A percentile compares a stretch with the other conserved stretches of the same genome.
Evolutionary conservation across 345 rosid genomes (phyloP).

Genomic region (Gossypium herbaceum): DNA sequence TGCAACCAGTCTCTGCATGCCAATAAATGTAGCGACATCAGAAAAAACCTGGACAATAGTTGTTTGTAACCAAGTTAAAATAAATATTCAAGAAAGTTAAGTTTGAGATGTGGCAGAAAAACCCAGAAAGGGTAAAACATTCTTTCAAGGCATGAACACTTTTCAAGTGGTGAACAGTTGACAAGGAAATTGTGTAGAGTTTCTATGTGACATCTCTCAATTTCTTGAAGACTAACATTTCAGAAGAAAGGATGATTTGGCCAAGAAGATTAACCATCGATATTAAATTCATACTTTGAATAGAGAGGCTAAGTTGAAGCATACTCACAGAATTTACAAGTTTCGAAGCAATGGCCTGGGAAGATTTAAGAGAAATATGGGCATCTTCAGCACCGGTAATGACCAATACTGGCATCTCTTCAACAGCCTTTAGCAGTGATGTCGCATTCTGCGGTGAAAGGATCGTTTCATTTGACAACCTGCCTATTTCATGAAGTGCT

Average conservation of each 20-base stretch:
- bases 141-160: background rate
- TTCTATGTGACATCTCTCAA: background rate
- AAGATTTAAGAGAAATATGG: slow-evolving; percentile 72
- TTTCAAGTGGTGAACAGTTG: background rate
- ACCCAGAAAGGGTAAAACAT: background rate
- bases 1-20: slow-evolving; percentile 83
- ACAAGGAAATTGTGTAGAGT: too few relatives aligned
- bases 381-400: slow-evolving; percentile 87
- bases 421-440: slow-evolving; percentile 59
- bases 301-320: background rate
- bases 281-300: background rate
- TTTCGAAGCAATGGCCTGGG: slow-evolving; percentile 81
- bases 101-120: background rate
- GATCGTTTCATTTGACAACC: slow-evolving; percentile 75
- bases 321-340: slow-evolving; percentile 87
- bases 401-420: slow-evolving; percentile 66
- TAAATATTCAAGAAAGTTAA: background rate
- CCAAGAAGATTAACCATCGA: background rate
- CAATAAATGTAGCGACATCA: slow-evolving; percentile 1
- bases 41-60: background rate
- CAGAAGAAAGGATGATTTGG: background rate
- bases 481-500: slow-evolving; percentile 89
- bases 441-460: slow-evolving; percentile 56
- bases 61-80: background rate
- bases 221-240: background rate